Conservation (phyloP, 1,284 basidiomycete species). For the Leccinum subspadiceum region DNA sequence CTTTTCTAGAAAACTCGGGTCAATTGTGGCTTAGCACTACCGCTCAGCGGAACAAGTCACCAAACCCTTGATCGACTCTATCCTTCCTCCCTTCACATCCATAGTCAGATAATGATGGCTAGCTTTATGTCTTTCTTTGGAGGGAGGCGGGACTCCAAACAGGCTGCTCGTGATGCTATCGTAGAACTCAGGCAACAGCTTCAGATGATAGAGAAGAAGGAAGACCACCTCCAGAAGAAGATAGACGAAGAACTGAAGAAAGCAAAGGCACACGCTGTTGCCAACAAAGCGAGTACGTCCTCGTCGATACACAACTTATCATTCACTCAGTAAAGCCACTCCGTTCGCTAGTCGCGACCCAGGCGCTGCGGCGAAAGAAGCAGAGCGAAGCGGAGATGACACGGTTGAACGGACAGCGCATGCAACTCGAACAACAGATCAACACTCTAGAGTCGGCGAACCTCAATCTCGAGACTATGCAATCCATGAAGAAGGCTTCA, state of each 20-base stretch:
- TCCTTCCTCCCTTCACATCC: conserved; percentile 7
- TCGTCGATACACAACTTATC: conserved; percentile 4
- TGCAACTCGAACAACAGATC: conserved; percentile 96
- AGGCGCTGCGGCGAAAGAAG: conserved; percentile 96
- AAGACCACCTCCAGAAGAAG: conserved; percentile 95
- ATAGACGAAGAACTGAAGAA: conserved; percentile 94
- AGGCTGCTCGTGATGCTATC: conserved; percentile 83
- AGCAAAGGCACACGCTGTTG: conserved; percentile 88
- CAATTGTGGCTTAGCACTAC: conserved; percentile 9
- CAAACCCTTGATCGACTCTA: conserved; percentile 1
- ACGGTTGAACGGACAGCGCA: conserved; percentile 79
- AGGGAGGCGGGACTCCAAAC: conserved; percentile 75
- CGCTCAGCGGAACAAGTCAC: conserved; percentile 3
- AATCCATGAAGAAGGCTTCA: conserved; percentile 95
- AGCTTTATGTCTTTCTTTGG: conserved; percentile 86
- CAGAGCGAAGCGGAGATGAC: conserved; percentile 88
- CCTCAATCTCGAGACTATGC: conserved; percentile 98
- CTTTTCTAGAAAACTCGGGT: conserved; percentile 23
- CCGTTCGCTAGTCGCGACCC: conserved; percentile 53
- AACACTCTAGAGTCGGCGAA: conserved; percentile 98
- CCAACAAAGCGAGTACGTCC: conserved; percentile 87
- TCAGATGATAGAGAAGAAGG: conserved; percentile 99
- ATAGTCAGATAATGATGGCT: conserved; percentile 63
- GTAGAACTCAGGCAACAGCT: conserved; percentile 84
- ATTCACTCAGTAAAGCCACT: conserved; percentile 7